Evolutionary conservation across 306 rosid genomes (phyloP), one percentile per base, ranked within the genome.

Genomic region (Corylus avellana): DNA sequence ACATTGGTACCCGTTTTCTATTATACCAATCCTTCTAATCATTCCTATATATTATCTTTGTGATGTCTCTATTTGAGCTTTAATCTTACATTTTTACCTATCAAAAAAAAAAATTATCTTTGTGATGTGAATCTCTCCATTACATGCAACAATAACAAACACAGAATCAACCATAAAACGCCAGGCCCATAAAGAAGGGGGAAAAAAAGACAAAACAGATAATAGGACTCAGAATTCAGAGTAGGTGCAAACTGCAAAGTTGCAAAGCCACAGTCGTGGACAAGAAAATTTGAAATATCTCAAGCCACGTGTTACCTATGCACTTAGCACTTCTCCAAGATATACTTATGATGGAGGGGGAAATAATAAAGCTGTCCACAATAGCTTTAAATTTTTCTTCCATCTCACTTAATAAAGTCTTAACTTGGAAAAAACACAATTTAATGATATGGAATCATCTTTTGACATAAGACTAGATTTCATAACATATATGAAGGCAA

Each of bases 391-490:
- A 0, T 18, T 39, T 35, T 67, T n/a, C 20, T 39, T 67, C 50
- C 6, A 8, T 39, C 72, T 67, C 14, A 17, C 27, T 16, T 67
- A 3, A n/a, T 25, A 61, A 25, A 42, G 11, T 49, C 53, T 17
- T 18, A n/a, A 67, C 14, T 39, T 17, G 25, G 13, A 18, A 47
- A 37, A 18, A 39, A 8, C 22, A 16, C 22, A 16, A 56, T 69
- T 59, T 9, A 64, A 18, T 18, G 25, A 51, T 11, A 53, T 12
- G 51, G 22, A 14, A 22, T 68, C n/a, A 42, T 55, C 58, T 54
- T 72, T n/a, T 79, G 8, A 63, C 76, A 80, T 72, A 74, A 78
- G 14, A 69, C 56, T 72, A 62, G 59, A 72, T 73, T 66, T 77
- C 63, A 39, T 10, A 79, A 57, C 62, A 67, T 25, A 44, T 12